Conservation (phyloP, 768 basidiomycete genomes). For the Boletellus ananas region DNA sequence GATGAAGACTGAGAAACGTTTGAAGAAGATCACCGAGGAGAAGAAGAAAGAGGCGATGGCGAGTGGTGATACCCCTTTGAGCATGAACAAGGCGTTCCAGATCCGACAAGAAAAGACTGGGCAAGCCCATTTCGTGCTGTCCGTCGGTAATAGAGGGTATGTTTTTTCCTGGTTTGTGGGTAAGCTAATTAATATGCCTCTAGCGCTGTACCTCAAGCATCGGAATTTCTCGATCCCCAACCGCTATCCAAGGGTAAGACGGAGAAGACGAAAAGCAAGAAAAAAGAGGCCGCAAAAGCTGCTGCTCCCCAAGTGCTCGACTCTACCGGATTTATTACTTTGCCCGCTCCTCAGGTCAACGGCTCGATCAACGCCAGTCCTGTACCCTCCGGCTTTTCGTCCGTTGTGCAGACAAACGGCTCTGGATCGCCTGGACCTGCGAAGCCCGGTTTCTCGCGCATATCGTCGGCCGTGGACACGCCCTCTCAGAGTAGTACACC, state of each 20-base stretch:
- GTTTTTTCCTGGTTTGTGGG: constrained; percentile 16
- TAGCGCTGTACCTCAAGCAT: constrained; percentile 84
- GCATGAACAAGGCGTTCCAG: constrained; percentile 94
- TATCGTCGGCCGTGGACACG: constrained; percentile 54
- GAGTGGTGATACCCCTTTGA: constrained; percentile 92
- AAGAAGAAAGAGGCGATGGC: constrained; percentile 91
- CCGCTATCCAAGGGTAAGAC: constrained; percentile 81
- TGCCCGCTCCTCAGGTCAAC: constrained; percentile 55
- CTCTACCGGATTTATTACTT: constrained; percentile 64
- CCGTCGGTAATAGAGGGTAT: constrained; percentile 89
- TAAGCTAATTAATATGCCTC: constrained; percentile 10
- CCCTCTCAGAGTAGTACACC: constrained; percentile 52
- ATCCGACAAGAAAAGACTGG: constrained; percentile 91
- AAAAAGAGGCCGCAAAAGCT: constrained; percentile 58
- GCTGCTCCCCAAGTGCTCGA: constrained; percentile 44
- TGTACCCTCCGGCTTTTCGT: constrained; percentile 37
- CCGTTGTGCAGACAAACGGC: constrained; percentile 25
- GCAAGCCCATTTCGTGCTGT: constrained; percentile 93
- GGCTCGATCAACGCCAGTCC: constrained; percentile 42
- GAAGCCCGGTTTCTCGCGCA: constrained; percentile 73
- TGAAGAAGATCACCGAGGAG: constrained; percentile 98
- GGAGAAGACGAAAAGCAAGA: constrained; percentile 77
- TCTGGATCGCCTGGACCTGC: constrained; percentile 59
- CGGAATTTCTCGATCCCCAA: constrained; percentile 76
- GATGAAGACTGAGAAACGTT: constrained; percentile 94